Evolutionary conservation across 179 eudicot species (phyloP), one percentile per base, ranked within the genome.

Genomic region (Pouteria campechiana): DNA sequence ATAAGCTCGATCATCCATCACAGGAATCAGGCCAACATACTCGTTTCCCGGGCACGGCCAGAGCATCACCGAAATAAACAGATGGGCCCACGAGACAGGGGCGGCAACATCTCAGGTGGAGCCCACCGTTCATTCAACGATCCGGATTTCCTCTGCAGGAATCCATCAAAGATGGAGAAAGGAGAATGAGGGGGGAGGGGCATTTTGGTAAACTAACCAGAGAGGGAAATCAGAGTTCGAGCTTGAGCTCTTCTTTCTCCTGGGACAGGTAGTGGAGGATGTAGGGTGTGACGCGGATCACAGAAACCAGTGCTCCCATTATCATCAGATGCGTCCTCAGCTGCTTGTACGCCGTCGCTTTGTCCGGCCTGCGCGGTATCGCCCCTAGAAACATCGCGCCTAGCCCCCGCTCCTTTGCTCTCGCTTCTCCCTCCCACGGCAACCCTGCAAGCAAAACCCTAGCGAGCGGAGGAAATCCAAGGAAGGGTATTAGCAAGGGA

Each of bases 351-450:
- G 97, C 97, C 32, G 42, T 74, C 44, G 72, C 77, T 32, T 80
- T 80, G 73, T 77, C 79, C 6, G 92, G 94, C 21, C 83, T 83
- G 32, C 59, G 58, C 51, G 60, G 58, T 11, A 84, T 70, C 87
- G 80, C 63, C 19, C 79, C 76, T 0, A 70, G 65, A 69, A 87
- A 87, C 94, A 88, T 79, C 52, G 35, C 62, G 15, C 41, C 44
- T 31, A 15, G 9, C 13, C 24, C 18, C 27, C 5, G 29, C 24
- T 25, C 43, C 19, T 24, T 11, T 12, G 7, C 1, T 15, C 25
- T 16, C 24, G 14, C 39, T 32, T 24, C 21, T 44, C 12, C 44
- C 13, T 28, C 19, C 21, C 10, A 3, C 18, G 32, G 35, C n/a
- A 0, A 21, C 8, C 24, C 30, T 5, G 6, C 27, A 5, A 13